These are phyloP conservation scores for Blastobotrys muscicola DNA, from an alignment of 805 yeast genomes.

Conservation along the genomic window DNA sequence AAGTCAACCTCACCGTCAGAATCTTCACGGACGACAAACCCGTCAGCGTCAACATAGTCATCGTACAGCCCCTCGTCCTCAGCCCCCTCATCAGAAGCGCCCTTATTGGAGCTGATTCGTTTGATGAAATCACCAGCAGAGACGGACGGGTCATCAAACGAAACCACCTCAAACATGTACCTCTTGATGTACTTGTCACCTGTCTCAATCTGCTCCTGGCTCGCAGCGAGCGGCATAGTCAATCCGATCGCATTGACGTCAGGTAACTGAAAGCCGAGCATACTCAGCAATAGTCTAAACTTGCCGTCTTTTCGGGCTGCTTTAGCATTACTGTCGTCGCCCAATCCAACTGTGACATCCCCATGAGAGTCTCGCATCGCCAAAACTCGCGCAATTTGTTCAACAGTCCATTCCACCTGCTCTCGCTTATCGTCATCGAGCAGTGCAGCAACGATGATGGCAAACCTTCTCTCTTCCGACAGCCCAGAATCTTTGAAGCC, in stretches of 20 bases:
- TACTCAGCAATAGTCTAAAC: slow-evolving; percentile 37
- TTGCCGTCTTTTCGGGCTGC: slow-evolving; percentile 39
- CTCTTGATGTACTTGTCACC: slow-evolving; percentile 33
- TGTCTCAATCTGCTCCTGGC: slow-evolving; percentile 28
- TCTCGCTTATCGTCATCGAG: slow-evolving; percentile 35
- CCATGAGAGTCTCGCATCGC: slow-evolving; percentile 4
- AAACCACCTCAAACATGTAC: slow-evolving; percentile 32
- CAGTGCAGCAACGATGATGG: slow-evolving; percentile 42
- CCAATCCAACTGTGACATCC: slow-evolving; percentile 12
- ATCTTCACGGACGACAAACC: slow-evolving; percentile 17
- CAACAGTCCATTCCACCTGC: slow-evolving; percentile 37
- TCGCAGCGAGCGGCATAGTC: slow-evolving; percentile 29
- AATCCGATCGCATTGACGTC: slow-evolving; percentile 31
- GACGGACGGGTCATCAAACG: slow-evolving; percentile 27
- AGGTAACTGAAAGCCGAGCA: slow-evolving; percentile 40
- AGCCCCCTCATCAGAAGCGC: background rate
- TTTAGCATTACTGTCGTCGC: slow-evolving; percentile 15
- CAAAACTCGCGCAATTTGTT: slow-evolving; percentile 14
- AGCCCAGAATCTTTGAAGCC: slow-evolving; percentile 24
- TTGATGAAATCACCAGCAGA: slow-evolving; percentile 29
- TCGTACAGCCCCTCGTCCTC: background rate
- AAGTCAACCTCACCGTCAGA: slow-evolving; percentile 19
- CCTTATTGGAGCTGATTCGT: background rate
- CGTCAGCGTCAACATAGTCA: slow-evolving; percentile 27
- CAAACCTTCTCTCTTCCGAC: slow-evolving; percentile 39